These are phyloP conservation scores for Malus hybrid DNA, from an alignment of 331 rosid genomes.

Conservation along the genomic window DNA sequence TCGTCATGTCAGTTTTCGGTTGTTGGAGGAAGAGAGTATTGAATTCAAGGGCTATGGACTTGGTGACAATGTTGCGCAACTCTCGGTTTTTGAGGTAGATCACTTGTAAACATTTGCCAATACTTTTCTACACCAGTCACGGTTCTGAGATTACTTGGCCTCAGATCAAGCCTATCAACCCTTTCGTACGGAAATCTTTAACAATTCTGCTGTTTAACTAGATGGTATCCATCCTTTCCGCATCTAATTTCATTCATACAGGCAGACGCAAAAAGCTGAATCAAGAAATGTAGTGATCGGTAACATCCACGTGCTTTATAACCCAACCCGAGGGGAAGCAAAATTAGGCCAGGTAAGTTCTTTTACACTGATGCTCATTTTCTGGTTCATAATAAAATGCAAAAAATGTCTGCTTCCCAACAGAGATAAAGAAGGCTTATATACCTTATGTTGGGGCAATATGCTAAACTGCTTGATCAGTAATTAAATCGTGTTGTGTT, in stretches of 20 bases:
- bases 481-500: not conserved
- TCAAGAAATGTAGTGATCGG: slow-evolving; percentile 67
- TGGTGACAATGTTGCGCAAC: slow-evolving; percentile 89
- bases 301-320: slow-evolving; percentile 83
- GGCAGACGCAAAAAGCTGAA: slow-evolving; percentile 69
- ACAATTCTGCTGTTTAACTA: not conserved
- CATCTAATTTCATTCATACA: slow-evolving; percentile 56
- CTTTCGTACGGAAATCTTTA: not conserved
- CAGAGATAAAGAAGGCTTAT: not conserved
- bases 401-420: not conserved
- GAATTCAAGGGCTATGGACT: slow-evolving; percentile 71
- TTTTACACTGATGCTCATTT: not conserved
- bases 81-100: slow-evolving; percentile 74
- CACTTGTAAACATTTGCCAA: slow-evolving; percentile 8
- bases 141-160: not conserved
- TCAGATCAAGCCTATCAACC: not conserved
- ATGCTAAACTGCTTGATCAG: too few species aligned
- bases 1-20: slow-evolving; percentile 45
- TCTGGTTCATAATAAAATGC: not conserved
- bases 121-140: not conserved
- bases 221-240: slow-evolving; percentile 18
- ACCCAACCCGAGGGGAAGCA: slow-evolving; percentile 77
- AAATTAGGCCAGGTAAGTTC: slow-evolving; percentile 83
- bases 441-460: too few species aligned
- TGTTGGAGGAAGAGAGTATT: slow-evolving; percentile 58